phyloP scores from a whole-genome alignment of 2,329 filamentous ascomycete genomes.

The Neophaeococcomyces mojaviensis region DNA sequence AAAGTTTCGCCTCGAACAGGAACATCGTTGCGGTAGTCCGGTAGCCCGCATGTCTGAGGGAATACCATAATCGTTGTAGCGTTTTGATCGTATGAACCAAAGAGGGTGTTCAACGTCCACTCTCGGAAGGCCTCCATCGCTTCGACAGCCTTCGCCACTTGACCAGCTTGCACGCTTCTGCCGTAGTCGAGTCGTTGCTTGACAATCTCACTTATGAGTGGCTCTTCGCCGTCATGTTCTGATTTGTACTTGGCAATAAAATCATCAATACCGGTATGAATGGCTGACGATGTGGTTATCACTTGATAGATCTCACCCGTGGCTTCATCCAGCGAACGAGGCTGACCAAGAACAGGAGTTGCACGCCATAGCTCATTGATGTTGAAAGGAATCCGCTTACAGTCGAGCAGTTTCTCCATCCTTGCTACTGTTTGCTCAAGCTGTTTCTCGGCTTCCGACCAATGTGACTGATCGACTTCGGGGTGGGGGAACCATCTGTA shows the following conservation, averaged over 20 bases:
- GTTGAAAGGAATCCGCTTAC: conserved; percentile 25
- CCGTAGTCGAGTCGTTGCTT: conserved; percentile 43
- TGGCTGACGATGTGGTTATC: conserved; percentile 42
- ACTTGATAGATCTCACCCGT: conserved; percentile 40
- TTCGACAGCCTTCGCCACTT: conserved; percentile 36
- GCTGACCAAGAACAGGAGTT: conserved; percentile 17
- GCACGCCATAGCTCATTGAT: conserved; percentile 23
- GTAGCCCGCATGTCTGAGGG: conserved; percentile 16
- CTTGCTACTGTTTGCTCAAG: conserved; percentile 23
- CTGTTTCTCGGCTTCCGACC: conserved; percentile 22
- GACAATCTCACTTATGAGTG: conserved; percentile 45
- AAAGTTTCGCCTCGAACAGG: conserved; percentile 25
- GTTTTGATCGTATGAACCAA: conserved; percentile 18
- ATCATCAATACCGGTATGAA: conserved; percentile 38
- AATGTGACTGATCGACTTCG: conserved; percentile 11
- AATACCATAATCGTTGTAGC: conserved; percentile 18
- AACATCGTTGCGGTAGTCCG: conserved; percentile 17
- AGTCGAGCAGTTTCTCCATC: conserved; percentile 23
- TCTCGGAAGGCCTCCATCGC: conserved; percentile 45
- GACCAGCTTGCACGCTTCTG: conserved; percentile 31
- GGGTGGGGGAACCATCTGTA: conserved; percentile 25
- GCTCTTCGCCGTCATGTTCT: conserved; percentile 37
- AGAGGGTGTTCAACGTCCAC: conserved; percentile 30
- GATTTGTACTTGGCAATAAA: conserved; percentile 46
- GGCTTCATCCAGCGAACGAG: conserved; percentile 13